phyloP scores from a whole-genome alignment of 257 asterid genomes.

The Apocynum venetum region DNA sequence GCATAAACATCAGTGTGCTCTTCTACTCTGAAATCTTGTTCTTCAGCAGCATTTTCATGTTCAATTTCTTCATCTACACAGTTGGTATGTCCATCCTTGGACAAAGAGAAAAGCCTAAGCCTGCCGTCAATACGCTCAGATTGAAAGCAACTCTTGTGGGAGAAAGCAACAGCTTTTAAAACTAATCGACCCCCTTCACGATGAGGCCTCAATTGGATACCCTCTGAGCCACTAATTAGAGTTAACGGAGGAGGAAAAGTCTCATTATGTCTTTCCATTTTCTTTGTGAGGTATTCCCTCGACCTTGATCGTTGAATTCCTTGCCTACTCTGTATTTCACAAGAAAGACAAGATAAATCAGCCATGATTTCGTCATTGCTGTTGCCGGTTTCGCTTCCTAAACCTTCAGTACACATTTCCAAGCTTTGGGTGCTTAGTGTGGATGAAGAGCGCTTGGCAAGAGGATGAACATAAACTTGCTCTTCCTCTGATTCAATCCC shows the following conservation, averaged over 20 bases:
- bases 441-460: constrained; percentile 30
- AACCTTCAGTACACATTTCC: constrained; percentile 86
- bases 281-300: constrained; percentile 16
- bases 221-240: constrained; percentile 44
- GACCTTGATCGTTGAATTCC: constrained; percentile 17
- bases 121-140: constrained; percentile 65
- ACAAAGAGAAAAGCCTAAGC: constrained; percentile 50
- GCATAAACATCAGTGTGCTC: not conserved
- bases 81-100: not conserved
- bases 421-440: constrained; percentile 48
- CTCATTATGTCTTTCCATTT: constrained; percentile 2
- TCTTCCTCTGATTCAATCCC: constrained; percentile 12
- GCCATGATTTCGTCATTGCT: constrained; percentile 31
- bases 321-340: constrained; percentile 14
- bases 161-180: constrained; percentile 44
- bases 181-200: constrained; percentile 75
- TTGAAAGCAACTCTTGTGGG: constrained; percentile 29
- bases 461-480: constrained; percentile 49
- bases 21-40: constrained; percentile 1
- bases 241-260: constrained; percentile 75
- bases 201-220: constrained; percentile 47
- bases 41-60: constrained; percentile 4
- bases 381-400: constrained; percentile 74
- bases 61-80: not conserved
- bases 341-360: constrained; percentile 19